Conservation (phyloP, 1,284 basidiomycete species). For the Hypsizygus ulmarius region DNA sequence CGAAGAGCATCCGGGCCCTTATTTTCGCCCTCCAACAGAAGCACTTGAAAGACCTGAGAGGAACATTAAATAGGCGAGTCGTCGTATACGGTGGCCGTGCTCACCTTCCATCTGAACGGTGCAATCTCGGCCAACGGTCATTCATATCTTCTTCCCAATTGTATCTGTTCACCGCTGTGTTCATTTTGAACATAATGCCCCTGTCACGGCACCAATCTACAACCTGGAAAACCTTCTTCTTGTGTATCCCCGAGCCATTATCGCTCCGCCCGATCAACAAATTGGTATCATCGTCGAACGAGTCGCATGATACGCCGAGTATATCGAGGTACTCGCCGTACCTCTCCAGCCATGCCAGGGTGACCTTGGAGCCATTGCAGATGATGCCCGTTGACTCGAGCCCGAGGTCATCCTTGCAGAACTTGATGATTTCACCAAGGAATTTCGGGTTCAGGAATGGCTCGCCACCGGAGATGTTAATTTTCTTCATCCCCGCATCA, state of each 20-base stretch:
- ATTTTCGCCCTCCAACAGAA: slow-evolving; percentile 34
- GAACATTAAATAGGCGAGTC: not conserved
- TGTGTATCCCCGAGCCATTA: slow-evolving; percentile 29
- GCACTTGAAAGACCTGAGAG: slow-evolving; percentile 29
- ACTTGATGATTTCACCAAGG: slow-evolving; percentile 36
- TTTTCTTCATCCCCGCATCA: slow-evolving; percentile 35
- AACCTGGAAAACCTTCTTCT: slow-evolving; percentile 31
- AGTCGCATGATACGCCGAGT: slow-evolving; percentile 39
- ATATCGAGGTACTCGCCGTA: slow-evolving; percentile 36
- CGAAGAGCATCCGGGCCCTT: slow-evolving; percentile 28
- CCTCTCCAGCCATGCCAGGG: slow-evolving; percentile 33
- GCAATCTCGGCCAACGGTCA: slow-evolving; percentile 20
- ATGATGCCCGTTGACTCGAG: slow-evolving; percentile 36
- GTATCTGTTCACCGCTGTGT: slow-evolving; percentile 34
- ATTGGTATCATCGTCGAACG: slow-evolving; percentile 36
- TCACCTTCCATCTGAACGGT: slow-evolving; percentile 28
- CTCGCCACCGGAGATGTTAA: slow-evolving; percentile 38
- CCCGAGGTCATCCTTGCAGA: slow-evolving; percentile 35
- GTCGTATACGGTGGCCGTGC: not conserved
- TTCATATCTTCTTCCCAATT: slow-evolving; percentile 34
- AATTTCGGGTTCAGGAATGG: slow-evolving; percentile 36
- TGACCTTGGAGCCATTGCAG: slow-evolving; percentile 36
- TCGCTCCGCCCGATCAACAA: slow-evolving; percentile 33
- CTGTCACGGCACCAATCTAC: slow-evolving; percentile 30
- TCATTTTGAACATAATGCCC: slow-evolving; percentile 36